Base-by-base conservation (phyloP, 805 yeast species). In the Spathaspora arborariae region DNA sequence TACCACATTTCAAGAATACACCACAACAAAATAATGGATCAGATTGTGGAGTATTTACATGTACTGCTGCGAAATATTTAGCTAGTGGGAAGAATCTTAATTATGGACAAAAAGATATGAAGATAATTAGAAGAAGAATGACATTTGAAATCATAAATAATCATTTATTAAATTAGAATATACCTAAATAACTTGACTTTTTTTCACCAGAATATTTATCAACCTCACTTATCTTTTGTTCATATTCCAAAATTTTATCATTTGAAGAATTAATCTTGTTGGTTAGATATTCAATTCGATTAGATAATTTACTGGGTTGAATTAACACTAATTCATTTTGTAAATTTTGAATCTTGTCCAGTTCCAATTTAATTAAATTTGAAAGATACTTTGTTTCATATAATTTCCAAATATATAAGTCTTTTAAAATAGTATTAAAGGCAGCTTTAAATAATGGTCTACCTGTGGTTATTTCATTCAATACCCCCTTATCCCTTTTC, bases 21-120 rank as follows among this genome's bases (percentile, higher is more conserved):
- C 98, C 99, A 1, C 88, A 84, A 54, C 99, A 94, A 61, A 70
- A 75, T 21, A 94, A 94, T 59, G 97, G 97, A 0, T 88, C 62
- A 54, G 99, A 94, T 64, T 94, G 99, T 70, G 99, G 99, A 6
- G 96, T 92, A 2, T 94, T 91, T 59, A 79, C 95, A 2, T 85
- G 97, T 63, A 80, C 90, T 46, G 84, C 82, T 41, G 88, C 87
- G 1, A 77, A 81, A 41, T 82, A 76, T 40, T 56, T 88, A 37
- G 67, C 91, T 0, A 67, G 79, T 30, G 77, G 72, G 4, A 61
- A 63, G 20, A 74, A 73, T 0, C 64, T 88, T 35, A 58, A 64
- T 2, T 92, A 81, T 55, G 60, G 79, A 6, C 91, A 85, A 55
- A 64, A 68, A 6, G 96, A 89, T 58, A 90, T 92, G 81, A 71